Conservation (phyloP, 225 moss, liverwort and hornwort species). For the Rhytidiadelphus loreus region DNA sequence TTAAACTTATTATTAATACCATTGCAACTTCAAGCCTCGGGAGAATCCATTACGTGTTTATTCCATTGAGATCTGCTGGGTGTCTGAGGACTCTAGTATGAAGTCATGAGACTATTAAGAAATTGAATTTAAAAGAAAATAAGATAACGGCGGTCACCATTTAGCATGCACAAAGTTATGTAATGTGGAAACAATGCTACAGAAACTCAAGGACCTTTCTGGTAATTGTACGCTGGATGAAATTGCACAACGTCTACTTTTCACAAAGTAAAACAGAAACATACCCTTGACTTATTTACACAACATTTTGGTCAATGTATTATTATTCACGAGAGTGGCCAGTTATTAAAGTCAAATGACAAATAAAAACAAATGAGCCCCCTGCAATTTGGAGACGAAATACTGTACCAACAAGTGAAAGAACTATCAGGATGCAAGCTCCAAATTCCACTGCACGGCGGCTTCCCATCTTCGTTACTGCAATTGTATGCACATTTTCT, state of each 20-base stretch:
- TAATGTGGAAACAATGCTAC: not conserved
- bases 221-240: not conserved
- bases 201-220: not conserved
- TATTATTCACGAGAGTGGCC: not conserved
- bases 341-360: not conserved
- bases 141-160: not conserved
- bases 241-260: not conserved
- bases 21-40: not conserved
- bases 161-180: not conserved
- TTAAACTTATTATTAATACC: not conserved
- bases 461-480: conserved; percentile 89
- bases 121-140: not conserved
- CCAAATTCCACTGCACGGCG: conserved; percentile 73
- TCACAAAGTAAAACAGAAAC: not conserved
- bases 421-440: conserved; percentile 53
- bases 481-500: conserved; percentile 89
- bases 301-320: not conserved
- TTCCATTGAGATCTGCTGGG: not conserved
- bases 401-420: conserved; percentile 59
- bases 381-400: not conserved
- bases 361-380: not conserved
- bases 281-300: not conserved
- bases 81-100: not conserved
- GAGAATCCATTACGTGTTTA: not conserved
- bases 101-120: not conserved